Percentiles rank a stretch among this genome's conserved stretches.
These are phyloP conservation scores for Acacia crassicarpa DNA, from an alignment of 306 rosid species.

Conservation along the genomic window DNA sequence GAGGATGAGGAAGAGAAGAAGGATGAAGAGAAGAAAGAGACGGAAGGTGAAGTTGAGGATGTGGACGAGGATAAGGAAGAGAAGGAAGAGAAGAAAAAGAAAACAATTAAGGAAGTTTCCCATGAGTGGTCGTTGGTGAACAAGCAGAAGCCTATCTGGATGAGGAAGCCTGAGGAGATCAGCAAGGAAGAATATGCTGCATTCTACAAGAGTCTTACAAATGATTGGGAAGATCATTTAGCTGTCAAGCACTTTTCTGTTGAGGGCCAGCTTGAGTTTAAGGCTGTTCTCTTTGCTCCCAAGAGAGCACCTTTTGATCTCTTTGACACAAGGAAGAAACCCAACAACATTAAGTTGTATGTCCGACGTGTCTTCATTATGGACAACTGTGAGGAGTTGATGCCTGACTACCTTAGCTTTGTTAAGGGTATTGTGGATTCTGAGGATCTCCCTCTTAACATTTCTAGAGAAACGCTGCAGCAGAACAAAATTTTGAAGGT, in stretches of 20 bases:
- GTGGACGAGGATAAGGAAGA: constrained; percentile 78
- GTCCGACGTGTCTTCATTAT: constrained; percentile 90
- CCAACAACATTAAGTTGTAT: constrained; percentile 86
- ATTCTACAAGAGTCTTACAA: constrained; percentile 88
- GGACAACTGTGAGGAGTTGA: constrained; percentile 98
- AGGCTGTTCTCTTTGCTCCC: constrained; percentile 89
- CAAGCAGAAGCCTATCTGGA: constrained; percentile 97
- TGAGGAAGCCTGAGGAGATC: constrained; percentile 97
- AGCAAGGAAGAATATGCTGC: constrained; percentile 89
- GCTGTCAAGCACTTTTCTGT: constrained; percentile 96
- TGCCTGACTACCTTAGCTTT: constrained; percentile 85
- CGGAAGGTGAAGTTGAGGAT: constrained; percentile 77
- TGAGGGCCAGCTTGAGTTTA: constrained; percentile 92
- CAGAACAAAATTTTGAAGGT: constrained; percentile 94
- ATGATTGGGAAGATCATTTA: constrained; percentile 95
- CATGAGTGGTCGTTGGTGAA: constrained; percentile 90
- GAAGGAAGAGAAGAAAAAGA: constrained; percentile 86
- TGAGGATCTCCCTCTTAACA: constrained; percentile 93
- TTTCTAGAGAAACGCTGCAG: constrained; percentile 85
- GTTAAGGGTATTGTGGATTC: constrained; percentile 95
- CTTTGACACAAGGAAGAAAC: constrained; percentile 91
- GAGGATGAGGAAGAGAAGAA: constrained; percentile 86
- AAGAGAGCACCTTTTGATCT: constrained; percentile 97
- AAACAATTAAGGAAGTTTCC: constrained; percentile 86
- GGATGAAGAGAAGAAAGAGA: constrained; percentile 27